phyloP scores from a whole-genome alignment of 148 eudicot species.

The Vaccinium vitisidaea region DNA sequence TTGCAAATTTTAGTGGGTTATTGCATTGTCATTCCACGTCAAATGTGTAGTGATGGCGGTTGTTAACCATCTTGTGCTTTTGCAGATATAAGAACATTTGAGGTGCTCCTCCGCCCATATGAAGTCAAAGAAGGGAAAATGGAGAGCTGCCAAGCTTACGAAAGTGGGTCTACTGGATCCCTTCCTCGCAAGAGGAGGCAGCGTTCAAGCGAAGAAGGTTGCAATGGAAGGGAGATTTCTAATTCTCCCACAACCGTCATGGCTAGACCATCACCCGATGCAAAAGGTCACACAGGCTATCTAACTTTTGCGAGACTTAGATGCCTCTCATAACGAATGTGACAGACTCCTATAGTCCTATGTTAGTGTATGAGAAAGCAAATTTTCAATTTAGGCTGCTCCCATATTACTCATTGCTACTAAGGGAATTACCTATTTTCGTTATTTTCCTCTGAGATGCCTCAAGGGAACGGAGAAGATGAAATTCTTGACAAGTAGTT shows the following conservation, averaged over 20 bases:
- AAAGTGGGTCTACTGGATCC: slow-evolving; percentile 33
- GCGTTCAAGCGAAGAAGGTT: slow-evolving; percentile 36
- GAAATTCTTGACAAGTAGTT: background rate
- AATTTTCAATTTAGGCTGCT: background rate
- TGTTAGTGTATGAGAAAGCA: background rate
- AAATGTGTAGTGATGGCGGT: background rate
- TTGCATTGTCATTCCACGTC: background rate
- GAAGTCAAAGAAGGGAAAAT: slow-evolving; percentile 65
- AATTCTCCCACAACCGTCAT: slow-evolving; percentile 42
- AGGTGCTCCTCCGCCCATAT: slow-evolving; percentile 77
- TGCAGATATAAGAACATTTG: slow-evolving; percentile 85
- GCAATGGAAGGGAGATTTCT: slow-evolving; percentile 40
- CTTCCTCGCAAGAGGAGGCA: slow-evolving; percentile 75
- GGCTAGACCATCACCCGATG: slow-evolving; percentile 69
- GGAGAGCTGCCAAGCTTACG: slow-evolving; percentile 35
- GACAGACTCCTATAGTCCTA: background rate
- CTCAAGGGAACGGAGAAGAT: background rate
- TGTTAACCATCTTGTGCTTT: slow-evolving; percentile 12
- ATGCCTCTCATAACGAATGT: slow-evolving; percentile 26
- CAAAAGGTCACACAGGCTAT: slow-evolving; percentile 92
- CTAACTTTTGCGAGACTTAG: slow-evolving; percentile 86
- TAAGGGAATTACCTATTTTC: background rate
- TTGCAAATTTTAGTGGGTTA: background rate
- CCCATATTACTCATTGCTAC: background rate
- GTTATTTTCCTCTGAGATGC: background rate